phyloP scores from a whole-genome alignment of 345 rosid genomes.

The Eucalyptus curtisii region DNA sequence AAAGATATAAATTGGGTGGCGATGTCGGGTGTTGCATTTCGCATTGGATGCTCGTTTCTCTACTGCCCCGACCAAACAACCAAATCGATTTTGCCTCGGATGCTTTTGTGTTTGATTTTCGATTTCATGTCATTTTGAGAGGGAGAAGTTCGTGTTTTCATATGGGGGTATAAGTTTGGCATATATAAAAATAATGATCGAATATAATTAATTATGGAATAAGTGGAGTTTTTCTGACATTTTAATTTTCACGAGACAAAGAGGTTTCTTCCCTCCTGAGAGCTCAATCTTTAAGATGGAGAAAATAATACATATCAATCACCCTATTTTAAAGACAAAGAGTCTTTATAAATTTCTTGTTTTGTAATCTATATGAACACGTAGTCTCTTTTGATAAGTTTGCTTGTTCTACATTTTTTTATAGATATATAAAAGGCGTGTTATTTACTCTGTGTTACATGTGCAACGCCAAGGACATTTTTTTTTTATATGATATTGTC shows the following conservation, averaged over 20 bases:
- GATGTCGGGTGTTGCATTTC: not conserved
- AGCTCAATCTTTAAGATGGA: not conserved
- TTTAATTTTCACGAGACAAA: fast-evolving
- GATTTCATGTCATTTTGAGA: not conserved
- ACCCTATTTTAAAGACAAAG: not conserved
- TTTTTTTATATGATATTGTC: not conserved
- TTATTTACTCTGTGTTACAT: not conserved
- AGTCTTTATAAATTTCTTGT: fast-evolving
- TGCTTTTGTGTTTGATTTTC: not conserved
- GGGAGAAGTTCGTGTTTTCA: not conserved
- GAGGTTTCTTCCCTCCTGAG: fast-evolving
- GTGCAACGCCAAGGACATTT: fast-evolving
- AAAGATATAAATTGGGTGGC: not conserved
- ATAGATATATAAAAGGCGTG: not conserved
- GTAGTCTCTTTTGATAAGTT: not conserved
- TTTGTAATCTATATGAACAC: not conserved
- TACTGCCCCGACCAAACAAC: not conserved
- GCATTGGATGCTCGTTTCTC: not conserved
- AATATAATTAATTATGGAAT: not conserved
- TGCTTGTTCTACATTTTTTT: not conserved
- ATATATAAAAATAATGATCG: no score
- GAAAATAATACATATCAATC: not conserved
- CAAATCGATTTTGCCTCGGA: not conserved
- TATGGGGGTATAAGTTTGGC: not conserved
- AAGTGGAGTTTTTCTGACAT: not conserved